Conservation (phyloP, 164 flowering plant species). For the Houttuynia cordata region DNA sequence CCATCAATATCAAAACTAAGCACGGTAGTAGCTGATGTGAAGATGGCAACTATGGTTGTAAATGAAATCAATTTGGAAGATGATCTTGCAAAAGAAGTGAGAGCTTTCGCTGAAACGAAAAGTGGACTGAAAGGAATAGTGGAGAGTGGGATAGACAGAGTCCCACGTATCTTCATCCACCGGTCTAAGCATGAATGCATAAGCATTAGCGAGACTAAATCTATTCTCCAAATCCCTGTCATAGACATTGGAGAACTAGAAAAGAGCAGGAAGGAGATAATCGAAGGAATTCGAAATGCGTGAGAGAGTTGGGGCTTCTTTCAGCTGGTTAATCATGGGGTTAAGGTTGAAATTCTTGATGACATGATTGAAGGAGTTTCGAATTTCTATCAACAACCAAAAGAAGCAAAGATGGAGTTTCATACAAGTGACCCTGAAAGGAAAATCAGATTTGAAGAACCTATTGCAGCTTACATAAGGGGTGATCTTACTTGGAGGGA, state of each 20-base stretch:
- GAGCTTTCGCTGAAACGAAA: constrained; percentile 34
- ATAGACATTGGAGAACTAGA: constrained; percentile 7
- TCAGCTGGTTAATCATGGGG: constrained; percentile 16
- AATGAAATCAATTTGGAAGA: too few relatives aligned
- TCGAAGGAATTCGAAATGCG: constrained; percentile 5
- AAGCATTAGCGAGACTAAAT: not conserved
- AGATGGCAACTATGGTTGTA: too few relatives aligned
- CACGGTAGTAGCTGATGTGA: too few relatives aligned
- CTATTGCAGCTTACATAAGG: constrained; percentile 3
- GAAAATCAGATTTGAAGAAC: constrained; percentile 4
- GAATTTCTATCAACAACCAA: constrained; percentile 10
- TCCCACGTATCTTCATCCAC: constrained; percentile 21
- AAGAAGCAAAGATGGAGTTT: constrained; percentile 4
- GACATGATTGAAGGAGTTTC: constrained; percentile 9
- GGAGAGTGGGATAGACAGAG: constrained; percentile 18
- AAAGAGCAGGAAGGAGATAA: constrained; percentile 1
- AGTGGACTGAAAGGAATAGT: constrained; percentile 39
- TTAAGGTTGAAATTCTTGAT: constrained; percentile 4
- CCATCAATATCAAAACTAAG: too few relatives aligned
- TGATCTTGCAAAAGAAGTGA: constrained; percentile 16
- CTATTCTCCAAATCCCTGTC: constrained; percentile 13
- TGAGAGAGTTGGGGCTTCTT: constrained; percentile 17
- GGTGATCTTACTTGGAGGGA: constrained; percentile 12
- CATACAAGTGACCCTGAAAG: not conserved
- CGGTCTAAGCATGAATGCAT: not conserved